A percentile compares a stretch with the other conserved stretches of the same genome.
Evolutionary conservation across 2,329 filamentous ascomycete genomes (phyloP).

Genomic region (Colletotrichum abscissum): DNA sequence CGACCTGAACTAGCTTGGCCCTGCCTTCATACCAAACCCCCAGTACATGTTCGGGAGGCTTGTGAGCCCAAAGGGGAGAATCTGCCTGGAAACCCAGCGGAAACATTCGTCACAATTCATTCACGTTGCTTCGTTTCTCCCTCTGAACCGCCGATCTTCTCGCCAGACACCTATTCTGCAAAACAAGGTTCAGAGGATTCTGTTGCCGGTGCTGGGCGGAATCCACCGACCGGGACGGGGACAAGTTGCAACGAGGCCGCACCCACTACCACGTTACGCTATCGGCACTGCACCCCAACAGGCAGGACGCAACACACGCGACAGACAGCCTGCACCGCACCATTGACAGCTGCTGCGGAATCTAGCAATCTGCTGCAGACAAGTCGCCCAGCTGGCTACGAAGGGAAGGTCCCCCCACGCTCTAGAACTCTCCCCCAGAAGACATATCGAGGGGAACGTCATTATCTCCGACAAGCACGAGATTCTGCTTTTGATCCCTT

Average conservation of each 20-base stretch:
- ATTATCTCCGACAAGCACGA: conserved; percentile 10
- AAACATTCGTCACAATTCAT: not conserved
- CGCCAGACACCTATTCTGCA: not conserved
- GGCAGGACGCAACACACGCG: not conserved
- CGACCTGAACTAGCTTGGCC: not conserved
- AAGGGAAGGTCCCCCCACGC: conserved; percentile 12
- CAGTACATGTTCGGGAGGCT: not conserved
- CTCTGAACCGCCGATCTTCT: conserved; percentile 4
- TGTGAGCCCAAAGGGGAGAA: not conserved
- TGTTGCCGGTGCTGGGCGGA: conserved; percentile 5
- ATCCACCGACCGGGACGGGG: conserved; percentile 16
- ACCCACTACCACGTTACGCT: conserved; percentile 9
- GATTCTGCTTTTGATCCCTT: not conserved
- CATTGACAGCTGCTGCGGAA: no score
- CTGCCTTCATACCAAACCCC: no score
- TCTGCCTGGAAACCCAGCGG: not conserved
- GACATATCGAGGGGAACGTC: not conserved
- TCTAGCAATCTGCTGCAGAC: not conserved
- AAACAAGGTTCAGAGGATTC: not conserved
- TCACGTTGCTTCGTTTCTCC: conserved; percentile 4
- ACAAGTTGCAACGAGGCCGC: not conserved
- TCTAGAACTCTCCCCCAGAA: not conserved
- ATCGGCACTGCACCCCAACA: not conserved
- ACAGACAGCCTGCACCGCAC: not conserved
- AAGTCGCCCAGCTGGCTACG: not conserved